These are phyloP conservation scores for Scutellaria baicalensis DNA, from an alignment of 257 asterid genomes.

Conservation along the genomic window DNA sequence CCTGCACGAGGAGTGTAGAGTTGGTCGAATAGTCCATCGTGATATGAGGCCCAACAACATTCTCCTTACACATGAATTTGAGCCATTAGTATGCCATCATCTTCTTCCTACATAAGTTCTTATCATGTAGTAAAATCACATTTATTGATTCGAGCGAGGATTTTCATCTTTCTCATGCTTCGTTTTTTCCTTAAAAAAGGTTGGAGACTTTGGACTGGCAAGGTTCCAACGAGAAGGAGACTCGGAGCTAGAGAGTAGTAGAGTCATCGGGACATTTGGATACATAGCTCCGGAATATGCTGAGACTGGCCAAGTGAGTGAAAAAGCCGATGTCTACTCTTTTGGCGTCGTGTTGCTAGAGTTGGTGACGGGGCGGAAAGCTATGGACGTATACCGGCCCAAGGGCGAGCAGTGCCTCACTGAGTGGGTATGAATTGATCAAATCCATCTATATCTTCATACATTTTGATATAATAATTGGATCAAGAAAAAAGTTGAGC, in stretches of 20 bases:
- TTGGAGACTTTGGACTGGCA: slow-evolving; percentile 90
- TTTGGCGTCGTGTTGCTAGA: slow-evolving; percentile 79
- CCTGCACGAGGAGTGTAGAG: slow-evolving; percentile 95
- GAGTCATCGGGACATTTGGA: slow-evolving; percentile 88
- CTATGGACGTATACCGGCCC: slow-evolving; percentile 64
- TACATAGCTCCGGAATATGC: slow-evolving; percentile 92
- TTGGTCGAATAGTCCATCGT: slow-evolving; percentile 89
- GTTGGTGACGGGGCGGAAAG: slow-evolving; percentile 80
- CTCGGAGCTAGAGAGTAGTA: slow-evolving; percentile 45
- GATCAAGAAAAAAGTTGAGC: no score
- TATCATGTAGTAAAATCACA: neutral
- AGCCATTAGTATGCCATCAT: slow-evolving; percentile 53
- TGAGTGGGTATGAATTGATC: slow-evolving; percentile 62
- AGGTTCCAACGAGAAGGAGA: slow-evolving; percentile 66
- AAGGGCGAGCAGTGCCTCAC: slow-evolving; percentile 81
- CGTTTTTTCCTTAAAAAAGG: slow-evolving; percentile 31
- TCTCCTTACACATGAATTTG: slow-evolving; percentile 94
- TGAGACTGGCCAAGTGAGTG: slow-evolving; percentile 74
- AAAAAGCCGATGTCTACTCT: slow-evolving; percentile 74
- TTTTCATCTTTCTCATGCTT: no score
- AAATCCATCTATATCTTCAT: neutral
- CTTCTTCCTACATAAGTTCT: neutral
- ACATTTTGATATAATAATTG: neutral
- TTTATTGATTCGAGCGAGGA: no score
- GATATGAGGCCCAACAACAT: slow-evolving; percentile 90